Evolutionary conservation across 495 filamentous ascomycete species (phyloP), one percentile per base, ranked within the genome.

Genomic region (Glonium stellatum): DNA sequence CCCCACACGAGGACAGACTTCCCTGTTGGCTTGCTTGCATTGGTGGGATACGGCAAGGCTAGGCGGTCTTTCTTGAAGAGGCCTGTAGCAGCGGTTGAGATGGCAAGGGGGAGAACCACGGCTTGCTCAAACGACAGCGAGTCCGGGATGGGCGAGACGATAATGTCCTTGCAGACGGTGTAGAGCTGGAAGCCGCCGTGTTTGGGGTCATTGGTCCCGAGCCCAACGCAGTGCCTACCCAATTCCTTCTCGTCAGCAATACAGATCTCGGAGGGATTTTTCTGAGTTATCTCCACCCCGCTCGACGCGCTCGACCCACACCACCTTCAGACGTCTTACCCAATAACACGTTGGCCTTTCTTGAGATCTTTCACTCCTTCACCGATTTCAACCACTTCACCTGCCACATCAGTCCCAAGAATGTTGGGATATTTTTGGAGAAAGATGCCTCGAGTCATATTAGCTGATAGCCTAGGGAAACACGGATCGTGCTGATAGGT

Each of bases 1-100:
- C 84, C 84, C 78, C 83, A 88, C 54, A 87, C 69, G 1, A 87
- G 66, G 0, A 87, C 46, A 0, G 68, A 71, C 54, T 81, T 65
- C 1, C 70, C 74, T 0, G 61, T 73, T 0, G 73, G 60, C 5
- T 69, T 65, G 0, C 18, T 23, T 60, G 60, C 23, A 69, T 64
- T 35, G 11, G 53, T 57, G 0, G 78, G 80, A 11, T 63, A 59
- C 0, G 70, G 65, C 5, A 80, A 69, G 8, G 65, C 73, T 0
- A 87, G 73, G 15, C 71, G 57, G 19, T 70, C 64, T 15, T 68
- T 58, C 41, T 72, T 67, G 60, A 78, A 85, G 6, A 87, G 70
- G 1, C 75, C 79, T 25, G 68, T 68, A 9, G 79, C 74, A 1
- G 83, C 80, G 0, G 84, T 85, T 1, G 77, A 73, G 8, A 85